Percentiles rank a stretch among this genome's conserved stretches.
Evolutionary conservation across 306 rosid genomes (phyloP).

Genomic region (Dryas alaskensis): DNA sequence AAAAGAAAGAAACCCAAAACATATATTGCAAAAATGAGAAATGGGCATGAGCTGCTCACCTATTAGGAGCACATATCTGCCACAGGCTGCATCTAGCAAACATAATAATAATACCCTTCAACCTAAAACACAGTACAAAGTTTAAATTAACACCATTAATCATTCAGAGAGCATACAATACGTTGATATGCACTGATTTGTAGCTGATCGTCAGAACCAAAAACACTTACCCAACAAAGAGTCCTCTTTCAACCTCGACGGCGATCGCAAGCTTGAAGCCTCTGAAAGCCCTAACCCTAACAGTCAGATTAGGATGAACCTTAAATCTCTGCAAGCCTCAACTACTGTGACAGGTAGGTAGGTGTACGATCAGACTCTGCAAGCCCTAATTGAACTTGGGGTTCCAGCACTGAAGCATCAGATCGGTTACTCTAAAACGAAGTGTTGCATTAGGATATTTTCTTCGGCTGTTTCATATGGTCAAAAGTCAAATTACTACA

Average conservation of each 20-base stretch:
- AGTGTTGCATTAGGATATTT: too few relatives aligned
- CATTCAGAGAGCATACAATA: neutral
- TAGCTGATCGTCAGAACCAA: neutral
- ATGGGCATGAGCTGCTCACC: conserved; percentile 39
- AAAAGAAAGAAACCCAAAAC: neutral
- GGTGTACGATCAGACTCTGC: neutral
- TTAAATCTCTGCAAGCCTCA: neutral
- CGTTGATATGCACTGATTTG: neutral
- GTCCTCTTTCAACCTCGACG: conserved; percentile 1
- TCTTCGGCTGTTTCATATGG: too few relatives aligned
- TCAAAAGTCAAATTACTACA: too few relatives aligned
- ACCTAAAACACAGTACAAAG: conserved; percentile 26
- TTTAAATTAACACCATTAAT: neutral
- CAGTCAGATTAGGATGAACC: neutral
- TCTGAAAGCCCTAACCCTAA: conserved; percentile 11
- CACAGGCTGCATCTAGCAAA: conserved; percentile 36
- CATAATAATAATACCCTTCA: conserved; percentile 39
- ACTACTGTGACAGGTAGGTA: neutral
- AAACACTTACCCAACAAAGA: neutral
- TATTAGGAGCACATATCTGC: conserved; percentile 39
- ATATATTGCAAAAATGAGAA: conserved; percentile 10
- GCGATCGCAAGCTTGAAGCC: neutral
- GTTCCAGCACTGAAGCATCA: neutral
- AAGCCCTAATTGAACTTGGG: conserved; percentile 11
- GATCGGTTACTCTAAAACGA: neutral